Percentiles rank a stretch among this genome's conserved stretches.
These are phyloP conservation scores for Citrus inodora DNA, from an alignment of 345 rosid species.

Conservation along the genomic window DNA sequence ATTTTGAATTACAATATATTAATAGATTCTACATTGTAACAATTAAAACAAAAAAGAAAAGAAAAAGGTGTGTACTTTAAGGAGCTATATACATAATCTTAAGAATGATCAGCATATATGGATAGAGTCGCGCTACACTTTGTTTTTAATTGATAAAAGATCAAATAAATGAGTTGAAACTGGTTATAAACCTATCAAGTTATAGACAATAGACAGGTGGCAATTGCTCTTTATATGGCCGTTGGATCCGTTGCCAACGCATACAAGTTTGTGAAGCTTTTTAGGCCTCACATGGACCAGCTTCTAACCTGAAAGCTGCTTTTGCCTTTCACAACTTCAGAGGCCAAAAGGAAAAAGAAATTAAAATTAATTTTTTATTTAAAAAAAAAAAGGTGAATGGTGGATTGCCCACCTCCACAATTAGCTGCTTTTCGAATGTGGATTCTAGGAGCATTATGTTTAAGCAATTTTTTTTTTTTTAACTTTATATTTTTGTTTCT, in stretches of 20 bases:
- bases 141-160: too few relatives aligned
- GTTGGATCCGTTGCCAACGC: neutral
- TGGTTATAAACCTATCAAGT: neutral
- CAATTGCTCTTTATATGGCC: neutral
- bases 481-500: neutral
- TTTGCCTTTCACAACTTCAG: neutral
- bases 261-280: conserved; percentile 12
- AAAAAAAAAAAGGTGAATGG: neutral
- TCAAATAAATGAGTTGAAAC: too few relatives aligned
- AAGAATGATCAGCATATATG: too few relatives aligned
- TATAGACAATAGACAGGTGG: neutral
- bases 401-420: conserved; percentile 1
- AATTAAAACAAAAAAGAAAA: too few relatives aligned
- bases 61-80: too few relatives aligned
- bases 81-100: too few relatives aligned
- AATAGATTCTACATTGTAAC: too few relatives aligned
- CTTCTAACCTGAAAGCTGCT: neutral
- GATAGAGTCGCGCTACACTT: too few relatives aligned
- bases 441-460: conserved; percentile 3
- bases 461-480: neutral
- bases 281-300: neutral
- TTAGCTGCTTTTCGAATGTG: neutral
- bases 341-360: neutral
- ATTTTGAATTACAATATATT: too few relatives aligned
- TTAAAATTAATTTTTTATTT: too few relatives aligned